Base-by-base conservation (phyloP, 345 rosid species). In the Gossypium stocksii region DNA sequence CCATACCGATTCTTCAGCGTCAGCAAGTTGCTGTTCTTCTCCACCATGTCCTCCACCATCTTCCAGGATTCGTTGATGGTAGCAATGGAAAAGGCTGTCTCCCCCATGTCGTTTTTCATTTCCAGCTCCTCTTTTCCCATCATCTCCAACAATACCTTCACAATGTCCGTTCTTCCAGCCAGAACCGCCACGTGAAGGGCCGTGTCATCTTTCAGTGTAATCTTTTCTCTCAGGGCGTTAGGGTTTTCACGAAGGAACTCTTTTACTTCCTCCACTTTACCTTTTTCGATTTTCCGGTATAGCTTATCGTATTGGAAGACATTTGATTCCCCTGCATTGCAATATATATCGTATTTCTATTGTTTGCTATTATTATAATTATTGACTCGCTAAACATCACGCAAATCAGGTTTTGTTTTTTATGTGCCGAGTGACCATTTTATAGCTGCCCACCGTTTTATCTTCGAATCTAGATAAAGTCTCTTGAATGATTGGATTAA, bases 21-120 rank as follows among this genome's bases (percentile, higher is more conserved):
- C 3, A 66, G 14, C 72, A 66, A 44, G 17, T 66, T 54, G 9
- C 5, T 0, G 25, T 75, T 54, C 43, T 66, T 75, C 8, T 9
- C 10, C 19, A 41, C 54, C 77, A 75, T 75, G 2, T 12, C 52
- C 46, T 1, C 29, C 38, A 66, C 65, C 65, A 75, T 75, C 10
- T 54, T 19, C 3, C 1, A 1, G 72, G 51, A 66, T 66, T 75
- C 65, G 22, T 75, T 75, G 13, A 66, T 75, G 1, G 72, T 59
- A 10, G 77, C 77, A 56, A 75, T 66, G 53, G 77, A 65, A 56
- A 75, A 75, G 15, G 77, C 72, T 2, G 77, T 75, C 15, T 75
- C 70, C 45, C 77, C 77, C n/a, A 75, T 23, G 38, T 25, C 22
- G 38, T 56, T 75, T 54, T 11, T 41, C 19, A 75, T 61, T 3